These are phyloP conservation scores for Solanum piurae DNA, from an alignment of 257 asterid species.

Conservation along the genomic window DNA sequence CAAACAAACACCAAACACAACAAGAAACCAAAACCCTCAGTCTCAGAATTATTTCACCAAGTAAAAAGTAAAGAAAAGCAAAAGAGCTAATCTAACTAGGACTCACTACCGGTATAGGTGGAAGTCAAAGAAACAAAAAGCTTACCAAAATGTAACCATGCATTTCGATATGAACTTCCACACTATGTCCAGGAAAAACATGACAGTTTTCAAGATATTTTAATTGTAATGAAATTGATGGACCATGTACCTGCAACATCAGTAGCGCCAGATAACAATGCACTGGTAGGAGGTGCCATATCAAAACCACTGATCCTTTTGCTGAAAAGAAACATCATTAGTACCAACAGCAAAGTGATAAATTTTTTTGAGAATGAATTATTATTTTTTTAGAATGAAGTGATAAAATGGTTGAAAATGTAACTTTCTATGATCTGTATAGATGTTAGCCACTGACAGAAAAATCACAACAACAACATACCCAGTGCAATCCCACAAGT, in stretches of 20 bases:
- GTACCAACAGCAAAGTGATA: slow-evolving; percentile 7
- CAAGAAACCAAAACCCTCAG: slow-evolving; percentile 91
- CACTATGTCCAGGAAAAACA: slow-evolving; percentile 56
- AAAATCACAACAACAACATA: not conserved
- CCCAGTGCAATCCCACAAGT: not conserved
- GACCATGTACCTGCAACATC: slow-evolving; percentile 49
- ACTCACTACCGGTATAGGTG: slow-evolving; percentile 20
- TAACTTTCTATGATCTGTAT: not conserved
- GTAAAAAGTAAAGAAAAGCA: slow-evolving; percentile 39
- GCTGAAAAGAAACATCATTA: slow-evolving; percentile 45
- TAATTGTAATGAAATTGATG: slow-evolving; percentile 5
- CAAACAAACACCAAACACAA: slow-evolving; percentile 99
- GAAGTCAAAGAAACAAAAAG: slow-evolving; percentile 47
- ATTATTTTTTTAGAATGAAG: not conserved
- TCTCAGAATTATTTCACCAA: slow-evolving; percentile 49
- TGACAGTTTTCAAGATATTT: slow-evolving; percentile 23
- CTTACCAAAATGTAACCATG: slow-evolving; percentile 89
- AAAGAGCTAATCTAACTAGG: slow-evolving; percentile 34
- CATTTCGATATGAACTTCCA: slow-evolving; percentile 63
- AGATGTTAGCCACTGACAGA: not conserved
- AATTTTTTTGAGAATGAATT: not conserved
- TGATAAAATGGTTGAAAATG: not conserved
- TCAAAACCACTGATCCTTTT: slow-evolving; percentile 96
- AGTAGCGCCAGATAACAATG: slow-evolving; percentile 49
- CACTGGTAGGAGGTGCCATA: slow-evolving; percentile 79